phyloP scores from a whole-genome alignment of 2,329 filamentous ascomycete species.

The Neopestalotiopsis clavispora region DNA sequence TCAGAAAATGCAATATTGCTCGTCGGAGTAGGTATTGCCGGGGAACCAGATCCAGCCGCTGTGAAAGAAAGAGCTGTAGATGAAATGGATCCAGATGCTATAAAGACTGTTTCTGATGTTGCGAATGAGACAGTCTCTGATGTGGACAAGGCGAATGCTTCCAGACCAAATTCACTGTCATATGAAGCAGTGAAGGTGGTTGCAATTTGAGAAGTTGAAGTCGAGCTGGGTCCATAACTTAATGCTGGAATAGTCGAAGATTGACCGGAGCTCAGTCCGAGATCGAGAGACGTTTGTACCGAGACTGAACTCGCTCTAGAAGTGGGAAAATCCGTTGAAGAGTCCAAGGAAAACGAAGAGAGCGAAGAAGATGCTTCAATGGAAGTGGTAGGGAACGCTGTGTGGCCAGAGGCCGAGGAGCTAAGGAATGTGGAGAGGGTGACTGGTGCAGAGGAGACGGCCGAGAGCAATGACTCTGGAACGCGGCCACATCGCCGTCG shows the following conservation, averaged over 20 bases:
- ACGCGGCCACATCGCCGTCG: constrained; percentile 1
- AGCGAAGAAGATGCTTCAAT: constrained; percentile 1
- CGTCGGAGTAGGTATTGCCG: neutral
- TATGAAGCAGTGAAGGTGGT: neutral
- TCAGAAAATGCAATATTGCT: neutral
- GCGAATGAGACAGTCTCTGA: neutral
- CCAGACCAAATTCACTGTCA: neutral
- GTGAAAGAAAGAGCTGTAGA: neutral
- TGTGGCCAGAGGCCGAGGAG: neutral
- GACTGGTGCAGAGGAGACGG: constrained; percentile 4
- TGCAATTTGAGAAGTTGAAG: neutral
- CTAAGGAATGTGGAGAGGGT: neutral
- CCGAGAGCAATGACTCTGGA: neutral
- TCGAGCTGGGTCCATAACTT: neutral
- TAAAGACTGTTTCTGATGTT: neutral
- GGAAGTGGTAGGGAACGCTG: constrained; percentile 5
- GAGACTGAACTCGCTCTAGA: neutral
- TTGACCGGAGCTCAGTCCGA: neutral
- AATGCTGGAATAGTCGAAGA: neutral
- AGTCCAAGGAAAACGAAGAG: constrained; percentile 1
- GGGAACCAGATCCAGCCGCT: neutral
- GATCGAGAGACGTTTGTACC: constrained; percentile 12
- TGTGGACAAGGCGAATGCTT: neutral
- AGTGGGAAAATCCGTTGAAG: neutral
- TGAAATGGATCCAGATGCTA: neutral